Base-by-base conservation (phyloP, 768 basidiomycete genomes). In the Pisolithus marmoratus region DNA sequence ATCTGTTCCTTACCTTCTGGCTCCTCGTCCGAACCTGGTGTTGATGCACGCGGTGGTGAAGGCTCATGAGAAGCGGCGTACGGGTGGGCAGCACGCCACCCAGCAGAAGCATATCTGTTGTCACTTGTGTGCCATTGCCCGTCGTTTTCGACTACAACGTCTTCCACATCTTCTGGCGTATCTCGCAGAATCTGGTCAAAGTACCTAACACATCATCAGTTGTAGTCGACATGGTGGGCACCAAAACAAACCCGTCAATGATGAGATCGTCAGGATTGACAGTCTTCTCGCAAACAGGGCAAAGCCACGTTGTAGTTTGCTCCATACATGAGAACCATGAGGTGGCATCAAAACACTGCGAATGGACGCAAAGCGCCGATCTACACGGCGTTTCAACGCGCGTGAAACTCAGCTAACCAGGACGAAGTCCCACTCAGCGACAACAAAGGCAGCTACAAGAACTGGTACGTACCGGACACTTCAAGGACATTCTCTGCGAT, bases 291-390 rank as follows among this genome's bases (percentile, higher is more conserved):
- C 96, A 98, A 40, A 93, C 87, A 24, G 96, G 95, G 69, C 96
- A 98, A 43, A 87, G 68, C 87, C 90, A 99, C 27, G 93, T 94
- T 2, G 95, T 96, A 8, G 94, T 97, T 70, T 91, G 86, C 62
- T 95, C 90, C 83, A 96, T 98, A 65, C 95, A 83, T 5, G 86
- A 85, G 62, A 87, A 91, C 94, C 94, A 99, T 38, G 89, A 91
- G 17, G 77, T 78, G 0, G 94, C 94, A 68, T 99, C 96, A 69
- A 98, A 99, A 66, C 96, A 99, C 59, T 94, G 90, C 7, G 89
- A 72, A 68, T 98, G 96, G 36, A 88, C 83, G 62, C 96, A 98
- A 53, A 77, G 74, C n/a, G 73, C 77, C 1, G 96, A 94, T 27
- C 95, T 88, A 65, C 89, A 85, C 8, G 96, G 95, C 0, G 80